Conservation (phyloP, 805 yeast species). For the Blastobotrys muscicola region DNA sequence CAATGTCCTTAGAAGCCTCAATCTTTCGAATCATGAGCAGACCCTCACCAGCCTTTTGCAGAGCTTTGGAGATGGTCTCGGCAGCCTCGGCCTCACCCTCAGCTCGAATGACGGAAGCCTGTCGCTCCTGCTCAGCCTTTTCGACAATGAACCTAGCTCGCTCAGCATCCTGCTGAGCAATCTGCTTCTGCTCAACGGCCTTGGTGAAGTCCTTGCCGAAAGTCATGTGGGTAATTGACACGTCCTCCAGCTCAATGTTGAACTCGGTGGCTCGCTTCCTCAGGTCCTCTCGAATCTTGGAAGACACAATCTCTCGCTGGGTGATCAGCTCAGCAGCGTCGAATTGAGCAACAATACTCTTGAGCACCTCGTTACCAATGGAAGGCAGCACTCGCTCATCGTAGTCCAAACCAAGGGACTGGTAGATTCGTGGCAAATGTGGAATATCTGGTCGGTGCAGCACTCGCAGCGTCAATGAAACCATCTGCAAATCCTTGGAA, state of each 20-base stretch:
- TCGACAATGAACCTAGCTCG: conserved; percentile 89
- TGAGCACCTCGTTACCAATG: conserved; percentile 83
- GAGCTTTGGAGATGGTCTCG: conserved; percentile 85
- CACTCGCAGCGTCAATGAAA: conserved; percentile 83
- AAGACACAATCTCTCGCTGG: conserved; percentile 90
- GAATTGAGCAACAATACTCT: conserved; percentile 84
- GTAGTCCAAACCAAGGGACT: conserved; percentile 83
- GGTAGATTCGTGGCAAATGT: conserved; percentile 78
- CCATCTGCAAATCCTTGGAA: conserved; percentile 94
- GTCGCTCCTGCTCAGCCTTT: conserved; percentile 94
- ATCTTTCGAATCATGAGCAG: conserved; percentile 85
- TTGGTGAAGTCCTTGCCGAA: conserved; percentile 95
- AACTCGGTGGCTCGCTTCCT: conserved; percentile 78
- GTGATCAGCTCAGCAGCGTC: conserved; percentile 96
- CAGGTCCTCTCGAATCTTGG: conserved; percentile 79
- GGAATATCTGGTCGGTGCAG: conserved; percentile 87
- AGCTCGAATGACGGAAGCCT: conserved; percentile 90
- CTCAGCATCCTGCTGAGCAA: conserved; percentile 99
- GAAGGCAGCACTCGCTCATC: conserved; percentile 92
- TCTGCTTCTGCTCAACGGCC: conserved; percentile 97
- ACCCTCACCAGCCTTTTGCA: conserved; percentile 93
- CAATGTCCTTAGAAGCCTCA: conserved; percentile 95
- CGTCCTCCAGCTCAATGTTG: conserved; percentile 87
- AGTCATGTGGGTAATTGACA: conserved; percentile 94
- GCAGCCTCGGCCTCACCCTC: conserved; percentile 99